A percentile compares a stretch with the other conserved stretches of the same genome.
Evolutionary conservation across 2,329 filamentous ascomycete genomes (phyloP).

Genomic region (Pezizomycotina sp.): DNA sequence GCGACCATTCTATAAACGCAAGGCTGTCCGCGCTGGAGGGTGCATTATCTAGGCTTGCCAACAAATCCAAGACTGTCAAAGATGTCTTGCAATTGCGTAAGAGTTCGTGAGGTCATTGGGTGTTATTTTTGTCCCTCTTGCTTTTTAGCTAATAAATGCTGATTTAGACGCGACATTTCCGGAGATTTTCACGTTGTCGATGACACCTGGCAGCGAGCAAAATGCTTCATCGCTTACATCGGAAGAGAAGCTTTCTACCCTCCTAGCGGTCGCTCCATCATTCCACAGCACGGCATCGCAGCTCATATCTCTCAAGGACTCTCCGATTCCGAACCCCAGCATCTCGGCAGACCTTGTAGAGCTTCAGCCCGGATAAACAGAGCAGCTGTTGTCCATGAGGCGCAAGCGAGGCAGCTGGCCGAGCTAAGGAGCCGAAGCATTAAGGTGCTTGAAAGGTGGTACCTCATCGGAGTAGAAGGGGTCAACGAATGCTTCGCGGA

Average conservation of each 20-base stretch:
- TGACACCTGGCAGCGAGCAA: constrained; percentile 28
- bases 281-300: constrained; percentile 42
- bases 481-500: constrained; percentile 25
- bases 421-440: constrained; percentile 49
- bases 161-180: constrained; percentile 15
- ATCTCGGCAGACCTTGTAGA: constrained; percentile 41
- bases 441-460: constrained; percentile 49
- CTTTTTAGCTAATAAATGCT: constrained; percentile 24
- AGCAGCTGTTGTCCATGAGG: constrained; percentile 42
- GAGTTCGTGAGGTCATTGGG: constrained; percentile 22
- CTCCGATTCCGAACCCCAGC: constrained; percentile 40
- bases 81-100: constrained; percentile 46
- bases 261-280: constrained; percentile 40
- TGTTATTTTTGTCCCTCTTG: background rate
- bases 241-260: constrained; percentile 38
- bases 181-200: constrained; percentile 27
- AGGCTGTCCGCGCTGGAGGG: constrained; percentile 23
- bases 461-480: constrained; percentile 52
- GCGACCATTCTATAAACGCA: constrained; percentile 35
- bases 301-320: constrained; percentile 41
- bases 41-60: constrained; percentile 22
- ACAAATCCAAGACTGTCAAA: constrained; percentile 22
- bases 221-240: constrained; percentile 37
- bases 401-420: constrained; percentile 46
- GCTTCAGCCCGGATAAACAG: constrained; percentile 45